Evolutionary conservation across 2,329 filamentous ascomycete genomes (phyloP).

Genomic region (Fonsecaea pedrosoi): DNA sequence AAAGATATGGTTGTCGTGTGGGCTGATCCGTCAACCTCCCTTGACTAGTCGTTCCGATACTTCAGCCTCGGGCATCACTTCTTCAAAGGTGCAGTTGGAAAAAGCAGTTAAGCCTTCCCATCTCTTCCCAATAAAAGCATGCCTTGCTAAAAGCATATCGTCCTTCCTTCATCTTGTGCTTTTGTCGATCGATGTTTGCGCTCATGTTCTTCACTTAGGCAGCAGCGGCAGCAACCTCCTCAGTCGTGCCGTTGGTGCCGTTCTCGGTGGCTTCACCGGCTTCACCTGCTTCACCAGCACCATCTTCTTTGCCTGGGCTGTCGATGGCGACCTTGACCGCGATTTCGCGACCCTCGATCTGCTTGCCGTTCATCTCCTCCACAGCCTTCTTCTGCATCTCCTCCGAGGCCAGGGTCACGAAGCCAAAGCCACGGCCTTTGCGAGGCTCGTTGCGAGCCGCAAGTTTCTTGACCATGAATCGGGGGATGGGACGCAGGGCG

Average conservation of each 20-base stretch:
- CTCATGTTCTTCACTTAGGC: constrained; percentile 24
- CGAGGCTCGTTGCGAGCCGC: constrained; percentile 96
- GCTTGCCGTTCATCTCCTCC: constrained; percentile 98
- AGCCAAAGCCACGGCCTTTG: constrained; percentile 98
- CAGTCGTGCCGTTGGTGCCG: constrained; percentile 38
- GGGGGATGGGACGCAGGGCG: constrained; percentile 94
- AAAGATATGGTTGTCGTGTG: constrained; percentile 30
- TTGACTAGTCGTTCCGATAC: constrained; percentile 36
- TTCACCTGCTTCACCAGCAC: constrained; percentile 50
- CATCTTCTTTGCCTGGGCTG: constrained; percentile 98
- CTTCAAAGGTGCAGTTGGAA: constrained; percentile 29
- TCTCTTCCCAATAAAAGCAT: constrained; percentile 30
- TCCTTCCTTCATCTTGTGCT: constrained; percentile 25
- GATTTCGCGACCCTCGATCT: constrained; percentile 98
- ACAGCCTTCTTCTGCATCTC: constrained; percentile 98
- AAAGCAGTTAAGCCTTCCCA: constrained; percentile 38
- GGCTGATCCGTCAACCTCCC: constrained; percentile 35
- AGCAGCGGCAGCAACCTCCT: constrained; percentile 35
- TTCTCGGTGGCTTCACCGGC: constrained; percentile 34
- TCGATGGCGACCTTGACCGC: constrained; percentile 99
- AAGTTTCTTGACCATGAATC: constrained; percentile 99
- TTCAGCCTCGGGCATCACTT: constrained; percentile 32
- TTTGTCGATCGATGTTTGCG: constrained; percentile 5
- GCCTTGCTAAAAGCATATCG: constrained; percentile 37
- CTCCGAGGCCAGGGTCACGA: constrained; percentile 94